phyloP scores from a whole-genome alignment of 805 yeast species.

The Saccharomycopsis javanensis region DNA sequence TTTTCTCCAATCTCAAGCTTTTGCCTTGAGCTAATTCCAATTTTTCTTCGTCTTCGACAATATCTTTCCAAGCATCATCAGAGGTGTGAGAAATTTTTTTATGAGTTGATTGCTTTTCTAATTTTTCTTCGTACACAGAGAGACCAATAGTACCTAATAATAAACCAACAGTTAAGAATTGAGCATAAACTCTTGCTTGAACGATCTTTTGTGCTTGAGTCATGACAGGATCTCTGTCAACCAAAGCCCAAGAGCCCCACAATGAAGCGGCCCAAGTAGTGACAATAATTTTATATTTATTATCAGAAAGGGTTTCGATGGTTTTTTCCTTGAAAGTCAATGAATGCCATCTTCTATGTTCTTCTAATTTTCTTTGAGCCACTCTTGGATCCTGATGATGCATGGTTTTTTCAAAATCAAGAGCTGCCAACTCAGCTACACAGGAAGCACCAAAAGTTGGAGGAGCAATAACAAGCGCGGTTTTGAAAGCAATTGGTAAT shows the following conservation, averaged over 20 bases:
- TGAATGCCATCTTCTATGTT: slow-evolving; percentile 41
- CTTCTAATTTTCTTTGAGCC: slow-evolving; percentile 33
- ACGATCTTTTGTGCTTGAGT: slow-evolving; percentile 71
- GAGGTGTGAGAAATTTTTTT: slow-evolving; percentile 27
- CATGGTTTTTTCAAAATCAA: slow-evolving; percentile 49
- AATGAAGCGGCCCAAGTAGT: slow-evolving; percentile 74
- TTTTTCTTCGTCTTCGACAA: slow-evolving; percentile 35
- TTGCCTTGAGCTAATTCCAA: slow-evolving; percentile 17
- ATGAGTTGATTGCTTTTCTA: slow-evolving; percentile 27
- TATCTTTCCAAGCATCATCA: slow-evolving; percentile 38
- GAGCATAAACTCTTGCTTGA: slow-evolving; percentile 88
- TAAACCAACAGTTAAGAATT: slow-evolving; percentile 64
- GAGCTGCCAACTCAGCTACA: slow-evolving; percentile 63
- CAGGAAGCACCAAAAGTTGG: slow-evolving; percentile 53
- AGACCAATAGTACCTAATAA: slow-evolving; percentile 60
- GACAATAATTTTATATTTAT: slow-evolving; percentile 59
- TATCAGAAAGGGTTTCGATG: slow-evolving; percentile 38
- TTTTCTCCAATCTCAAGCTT: not conserved
- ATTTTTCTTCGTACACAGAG: slow-evolving; percentile 53
- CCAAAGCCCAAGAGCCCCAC: slow-evolving; percentile 68
- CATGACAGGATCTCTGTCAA: slow-evolving; percentile 66
- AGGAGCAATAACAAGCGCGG: slow-evolving; percentile 62
- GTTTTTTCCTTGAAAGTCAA: slow-evolving; percentile 41
- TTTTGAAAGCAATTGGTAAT: slow-evolving; percentile 47
- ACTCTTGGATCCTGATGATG: slow-evolving; percentile 39